Evolutionary conservation across 441 rosid species (phyloP), one percentile per base, ranked within the genome.

Genomic region (Gossypium davidsonii): DNA sequence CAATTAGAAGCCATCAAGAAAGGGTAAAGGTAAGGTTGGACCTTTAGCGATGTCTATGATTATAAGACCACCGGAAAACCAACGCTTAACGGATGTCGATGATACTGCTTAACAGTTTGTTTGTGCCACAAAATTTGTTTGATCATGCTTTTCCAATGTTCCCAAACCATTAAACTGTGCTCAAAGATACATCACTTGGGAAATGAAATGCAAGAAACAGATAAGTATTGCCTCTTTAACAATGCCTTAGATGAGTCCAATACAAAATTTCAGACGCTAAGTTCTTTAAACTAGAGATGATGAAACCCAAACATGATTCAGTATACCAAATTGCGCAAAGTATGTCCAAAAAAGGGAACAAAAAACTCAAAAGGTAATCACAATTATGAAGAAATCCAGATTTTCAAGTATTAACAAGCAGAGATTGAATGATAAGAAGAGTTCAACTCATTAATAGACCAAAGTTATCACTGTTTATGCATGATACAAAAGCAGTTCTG

Each of bases 1-100:
- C 73, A 34, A 70, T 56, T 37, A 70, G 20, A 70, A 55, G 57
- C 18, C 69, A 79, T 55, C 63, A 71, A 62, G 62, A 82, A 75
- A 79, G n/a, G 28, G 60, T 55, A 55, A 20, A 55, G 60, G 10
- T 55, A 18, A 55, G 60, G 60, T 55, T 55, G 60, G 28, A 20
- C 28, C 60, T 55, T 20, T 55, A 55, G 34, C 65, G 23, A 48
- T 8, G 58, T 15, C 25, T 25, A 9, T 1, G 31, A 55, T 46
- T 11, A 25, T 20, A 56, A 44, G 1, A 55, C 28, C 28, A 55
- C 60, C n/a, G 56, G 56, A 51, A 51, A 51, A 5, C 56, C 56
- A 51, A 51, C 56, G 0, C 20, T 51, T 39, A 4, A 51, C 2
- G 6, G 56, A 51, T 51, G 20, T 51, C 20, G 18, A 51, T 51